Evolutionary conservation across 2,329 filamentous ascomycete genomes (phyloP).

Genomic region (Cladosporium oxysporum): DNA sequence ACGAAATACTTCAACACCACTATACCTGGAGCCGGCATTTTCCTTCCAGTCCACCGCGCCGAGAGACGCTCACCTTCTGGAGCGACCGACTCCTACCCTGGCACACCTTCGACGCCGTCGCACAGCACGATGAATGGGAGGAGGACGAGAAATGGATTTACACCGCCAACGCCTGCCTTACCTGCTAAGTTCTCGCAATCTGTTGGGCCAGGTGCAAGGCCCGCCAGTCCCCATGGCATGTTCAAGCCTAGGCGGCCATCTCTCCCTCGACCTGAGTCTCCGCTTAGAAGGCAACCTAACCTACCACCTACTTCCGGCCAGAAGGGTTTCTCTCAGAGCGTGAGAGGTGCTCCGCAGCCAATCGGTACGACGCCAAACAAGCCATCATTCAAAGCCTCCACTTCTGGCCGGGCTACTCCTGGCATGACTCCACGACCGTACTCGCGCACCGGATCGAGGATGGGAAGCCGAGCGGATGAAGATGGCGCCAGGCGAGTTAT

Average conservation of each 20-base stretch:
- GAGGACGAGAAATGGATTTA: slow-evolving; percentile 39
- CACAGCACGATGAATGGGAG: slow-evolving; percentile 53
- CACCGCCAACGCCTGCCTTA: slow-evolving; percentile 53
- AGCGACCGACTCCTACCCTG: slow-evolving; percentile 56
- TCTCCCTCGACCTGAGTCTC: slow-evolving; percentile 85
- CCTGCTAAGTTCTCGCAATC: slow-evolving; percentile 85
- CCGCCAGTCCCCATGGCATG: slow-evolving; percentile 62
- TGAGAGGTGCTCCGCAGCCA: slow-evolving; percentile 51
- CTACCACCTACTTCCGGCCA: slow-evolving; percentile 56
- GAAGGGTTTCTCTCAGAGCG: slow-evolving; percentile 58
- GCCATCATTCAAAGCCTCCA: slow-evolving; percentile 46
- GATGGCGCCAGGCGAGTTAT: slow-evolving; percentile 37
- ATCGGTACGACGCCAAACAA: slow-evolving; percentile 31
- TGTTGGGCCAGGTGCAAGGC: slow-evolving; percentile 69
- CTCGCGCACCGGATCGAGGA: slow-evolving; percentile 49
- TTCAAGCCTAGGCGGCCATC: slow-evolving; percentile 74
- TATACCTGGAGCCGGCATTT: slow-evolving; percentile 82
- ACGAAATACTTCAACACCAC: slow-evolving; percentile 74
- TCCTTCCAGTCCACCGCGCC: slow-evolving; percentile 82
- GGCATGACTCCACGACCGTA: slow-evolving; percentile 46
- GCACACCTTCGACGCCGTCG: slow-evolving; percentile 69
- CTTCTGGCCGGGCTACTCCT: slow-evolving; percentile 51
- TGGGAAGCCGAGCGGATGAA: slow-evolving; percentile 44
- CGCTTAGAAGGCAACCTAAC: slow-evolving; percentile 65
- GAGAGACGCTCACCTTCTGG: slow-evolving; percentile 64